Percentiles rank a stretch among this genome's conserved stretches.
phyloP scores from a whole-genome alignment of 768 basidiomycete genomes.

The Naganishia friedmannii region DNA sequence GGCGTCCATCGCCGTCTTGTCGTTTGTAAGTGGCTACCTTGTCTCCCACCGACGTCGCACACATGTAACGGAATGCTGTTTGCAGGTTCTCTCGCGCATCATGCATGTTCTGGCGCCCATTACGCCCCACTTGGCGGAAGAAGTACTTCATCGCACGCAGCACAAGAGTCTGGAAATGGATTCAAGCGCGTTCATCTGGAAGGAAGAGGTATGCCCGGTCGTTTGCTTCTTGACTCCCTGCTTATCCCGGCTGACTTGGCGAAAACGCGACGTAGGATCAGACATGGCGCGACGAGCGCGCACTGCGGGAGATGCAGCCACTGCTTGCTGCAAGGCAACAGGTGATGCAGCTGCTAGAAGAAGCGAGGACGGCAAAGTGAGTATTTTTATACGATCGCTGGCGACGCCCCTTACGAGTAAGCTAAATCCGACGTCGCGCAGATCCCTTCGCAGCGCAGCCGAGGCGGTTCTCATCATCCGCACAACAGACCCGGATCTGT shows the following conservation, averaged over 20 bases:
- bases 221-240: neutral
- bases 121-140: conserved; percentile 85
- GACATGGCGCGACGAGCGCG: conserved; percentile 64
- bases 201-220: conserved; percentile 61
- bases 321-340: conserved; percentile 63
- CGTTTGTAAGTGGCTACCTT: conserved; percentile 57
- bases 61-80: neutral
- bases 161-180: conserved; percentile 42
- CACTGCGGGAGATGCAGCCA: conserved; percentile 63
- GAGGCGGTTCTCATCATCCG: conserved; percentile 5
- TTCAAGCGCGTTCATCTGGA: conserved; percentile 64
- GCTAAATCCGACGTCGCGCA: neutral
- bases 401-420: neutral
- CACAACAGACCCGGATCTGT: neutral
- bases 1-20: conserved; percentile 67
- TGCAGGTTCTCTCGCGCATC: conserved; percentile 67
- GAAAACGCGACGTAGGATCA: conserved; percentile 52
- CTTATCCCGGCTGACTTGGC: conserved; percentile 1
- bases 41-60: neutral
- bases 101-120: conserved; percentile 75
- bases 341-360: conserved; percentile 69
- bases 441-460: conserved; percentile 4
- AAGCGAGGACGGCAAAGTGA: conserved; percentile 74
- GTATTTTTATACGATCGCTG: neutral
- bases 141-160: conserved; percentile 59